Evolutionary conservation across 2,329 filamentous ascomycete species (phyloP).

Genomic region (Pseudocercospora ulei): DNA sequence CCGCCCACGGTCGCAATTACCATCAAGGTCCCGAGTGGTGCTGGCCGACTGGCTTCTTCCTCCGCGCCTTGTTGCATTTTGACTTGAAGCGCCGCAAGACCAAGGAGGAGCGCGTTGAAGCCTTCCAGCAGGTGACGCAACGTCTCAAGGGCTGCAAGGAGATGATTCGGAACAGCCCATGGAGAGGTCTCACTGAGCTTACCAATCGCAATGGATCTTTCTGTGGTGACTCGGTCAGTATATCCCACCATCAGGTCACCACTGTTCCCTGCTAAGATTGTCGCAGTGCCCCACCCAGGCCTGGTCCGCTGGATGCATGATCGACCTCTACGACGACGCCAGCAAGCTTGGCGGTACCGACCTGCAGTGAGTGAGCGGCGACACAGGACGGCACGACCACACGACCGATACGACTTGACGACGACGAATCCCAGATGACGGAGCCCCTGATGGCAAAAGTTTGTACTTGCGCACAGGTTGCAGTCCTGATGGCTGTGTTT

Average conservation of each 20-base stretch:
- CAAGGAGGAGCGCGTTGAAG: constrained; percentile 63
- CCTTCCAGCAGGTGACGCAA: constrained; percentile 87
- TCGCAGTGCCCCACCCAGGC: constrained; percentile 79
- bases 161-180: constrained; percentile 67
- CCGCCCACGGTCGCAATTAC: constrained; percentile 90
- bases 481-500: constrained; percentile 1
- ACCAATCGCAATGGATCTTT: constrained; percentile 80
- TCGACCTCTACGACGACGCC: constrained; percentile 94
- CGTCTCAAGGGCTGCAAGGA: constrained; percentile 74
- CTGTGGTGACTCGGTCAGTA: constrained; percentile 76
- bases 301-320: constrained; percentile 88
- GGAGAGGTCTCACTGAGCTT: constrained; percentile 86
- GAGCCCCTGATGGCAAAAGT: constrained; percentile 8
- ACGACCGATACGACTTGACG: constrained; percentile 7
- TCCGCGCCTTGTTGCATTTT: constrained; percentile 83
- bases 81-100: constrained; percentile 64
- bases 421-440: neutral
- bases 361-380: neutral
- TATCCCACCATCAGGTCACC: constrained; percentile 5
- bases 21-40: constrained; percentile 98
- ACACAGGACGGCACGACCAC: constrained; percentile 1
- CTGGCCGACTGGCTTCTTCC: constrained; percentile 93
- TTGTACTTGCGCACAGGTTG: constrained; percentile 3
- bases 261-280: constrained; percentile 31
- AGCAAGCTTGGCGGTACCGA: constrained; percentile 22